Evolutionary conservation across 1,284 basidiomycete species (phyloP).

Genomic region (Tetrapyrgos nigripes): DNA sequence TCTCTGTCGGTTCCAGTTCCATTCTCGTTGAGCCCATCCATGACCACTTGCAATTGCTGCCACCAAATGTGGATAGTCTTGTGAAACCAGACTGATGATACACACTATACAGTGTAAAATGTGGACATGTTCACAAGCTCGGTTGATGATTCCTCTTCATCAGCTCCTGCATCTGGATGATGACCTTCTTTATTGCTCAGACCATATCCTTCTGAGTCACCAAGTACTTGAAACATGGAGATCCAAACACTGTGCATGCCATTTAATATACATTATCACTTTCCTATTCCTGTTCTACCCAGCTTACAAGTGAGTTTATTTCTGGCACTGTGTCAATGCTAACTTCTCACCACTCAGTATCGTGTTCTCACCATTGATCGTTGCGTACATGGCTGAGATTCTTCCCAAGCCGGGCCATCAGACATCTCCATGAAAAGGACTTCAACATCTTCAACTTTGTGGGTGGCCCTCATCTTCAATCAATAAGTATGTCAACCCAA

Average conservation of each 20-base stretch:
- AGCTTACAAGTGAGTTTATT: conserved; percentile 78
- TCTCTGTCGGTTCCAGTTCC: conserved; percentile 2
- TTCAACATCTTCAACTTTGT: conserved; percentile 78
- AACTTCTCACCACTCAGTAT: conserved; percentile 61
- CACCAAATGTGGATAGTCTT: no score
- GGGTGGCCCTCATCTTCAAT: conserved; percentile 75
- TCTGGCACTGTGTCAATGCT: conserved; percentile 62
- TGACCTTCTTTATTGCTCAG: conserved; percentile 72
- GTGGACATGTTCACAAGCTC: conserved; percentile 60
- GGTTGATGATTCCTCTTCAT: conserved; percentile 75
- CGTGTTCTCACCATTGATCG: conserved; percentile 77
- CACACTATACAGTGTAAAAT: no score
- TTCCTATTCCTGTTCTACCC: conserved; percentile 47
- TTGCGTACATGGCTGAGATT: conserved; percentile 79
- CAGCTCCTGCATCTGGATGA: conserved; percentile 69
- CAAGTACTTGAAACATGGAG: conserved; percentile 54
- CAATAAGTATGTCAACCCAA: conserved; percentile 85
- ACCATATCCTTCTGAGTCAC: conserved; percentile 78
- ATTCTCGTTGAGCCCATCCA: background rate
- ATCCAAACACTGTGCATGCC: conserved; percentile 58
- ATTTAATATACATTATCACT: no score
- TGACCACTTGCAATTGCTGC: conserved; percentile 52
- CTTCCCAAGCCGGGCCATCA: conserved; percentile 75
- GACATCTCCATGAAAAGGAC: conserved; percentile 76
- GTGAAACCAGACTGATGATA: no score